Conservation (phyloP, 176 grass and related monocot genomes). For the Eragrostis nindensis region DNA sequence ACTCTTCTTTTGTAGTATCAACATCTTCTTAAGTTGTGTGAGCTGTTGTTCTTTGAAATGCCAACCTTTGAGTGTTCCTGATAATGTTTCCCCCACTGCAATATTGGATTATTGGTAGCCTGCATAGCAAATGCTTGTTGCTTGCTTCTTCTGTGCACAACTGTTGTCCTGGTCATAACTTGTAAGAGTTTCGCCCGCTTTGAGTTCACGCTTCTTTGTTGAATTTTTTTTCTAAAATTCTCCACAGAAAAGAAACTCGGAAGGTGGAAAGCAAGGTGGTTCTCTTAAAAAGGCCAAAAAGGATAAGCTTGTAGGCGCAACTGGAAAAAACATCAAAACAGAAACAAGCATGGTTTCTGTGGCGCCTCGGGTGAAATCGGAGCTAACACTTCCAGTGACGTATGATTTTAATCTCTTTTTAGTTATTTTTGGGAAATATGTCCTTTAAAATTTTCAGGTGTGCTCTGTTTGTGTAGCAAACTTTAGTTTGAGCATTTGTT, state of each 20-base stretch:
- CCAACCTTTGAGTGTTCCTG: neutral
- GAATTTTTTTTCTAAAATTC: slow-evolving; percentile 40
- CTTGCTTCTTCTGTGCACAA: slow-evolving; percentile 29
- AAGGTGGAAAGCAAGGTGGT: slow-evolving; percentile 78
- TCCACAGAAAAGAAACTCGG: slow-evolving; percentile 73
- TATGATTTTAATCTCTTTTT: slow-evolving; percentile 47
- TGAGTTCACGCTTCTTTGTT: slow-evolving; percentile 25
- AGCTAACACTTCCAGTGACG: slow-evolving; percentile 82
- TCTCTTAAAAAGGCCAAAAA: slow-evolving; percentile 90
- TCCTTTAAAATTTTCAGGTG: neutral
- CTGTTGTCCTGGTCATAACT: neutral
- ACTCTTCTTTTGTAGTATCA: slow-evolving; percentile 8
- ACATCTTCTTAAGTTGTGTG: slow-evolving; percentile 12
- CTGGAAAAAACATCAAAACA: slow-evolving; percentile 71
- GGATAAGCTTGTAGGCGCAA: slow-evolving; percentile 75
- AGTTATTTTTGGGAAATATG: slow-evolving; percentile 11
- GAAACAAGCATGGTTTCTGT: slow-evolving; percentile 77
- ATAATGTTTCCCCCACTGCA: neutral
- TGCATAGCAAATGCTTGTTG: slow-evolving; percentile 22
- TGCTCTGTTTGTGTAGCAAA: slow-evolving; percentile 1
- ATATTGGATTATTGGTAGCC: slow-evolving; percentile 2
- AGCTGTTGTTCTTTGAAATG: neutral
- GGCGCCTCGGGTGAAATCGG: slow-evolving; percentile 79
- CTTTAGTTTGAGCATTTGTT: neutral
- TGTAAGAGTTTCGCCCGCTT: neutral